phyloP scores from a whole-genome alignment of 257 asterid species.

The Solanum rostratum region DNA sequence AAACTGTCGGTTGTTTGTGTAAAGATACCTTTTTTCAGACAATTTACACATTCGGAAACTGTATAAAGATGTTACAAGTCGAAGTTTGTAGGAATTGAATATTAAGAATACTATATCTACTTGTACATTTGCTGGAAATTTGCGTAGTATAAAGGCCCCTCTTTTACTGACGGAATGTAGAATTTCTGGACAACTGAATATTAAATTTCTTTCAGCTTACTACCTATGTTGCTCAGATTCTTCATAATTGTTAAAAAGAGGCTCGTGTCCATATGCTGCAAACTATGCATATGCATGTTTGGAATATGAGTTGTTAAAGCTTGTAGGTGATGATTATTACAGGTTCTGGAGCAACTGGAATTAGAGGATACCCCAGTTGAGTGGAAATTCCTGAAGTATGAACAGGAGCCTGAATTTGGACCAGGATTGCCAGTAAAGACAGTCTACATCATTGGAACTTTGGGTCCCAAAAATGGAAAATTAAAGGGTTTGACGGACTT shows the following conservation, averaged over 20 bases:
- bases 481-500: constrained; percentile 34
- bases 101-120: not conserved
- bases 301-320: not conserved
- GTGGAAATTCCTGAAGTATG: constrained; percentile 53
- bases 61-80: not conserved
- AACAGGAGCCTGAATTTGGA: constrained; percentile 89
- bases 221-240: not conserved
- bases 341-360: constrained; percentile 51
- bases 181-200: not conserved
- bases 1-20: not conserved
- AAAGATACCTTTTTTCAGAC: not conserved
- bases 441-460: constrained; percentile 42
- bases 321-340: constrained; percentile 13
- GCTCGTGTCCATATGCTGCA: not conserved
- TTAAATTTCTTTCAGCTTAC: not conserved
- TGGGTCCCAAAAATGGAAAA: constrained; percentile 25
- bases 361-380: constrained; percentile 25
- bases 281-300: not conserved
- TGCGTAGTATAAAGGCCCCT: not conserved
- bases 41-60: not conserved
- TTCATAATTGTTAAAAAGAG: not conserved
- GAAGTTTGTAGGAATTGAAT: not conserved
- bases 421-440: constrained; percentile 57
- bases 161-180: not conserved
- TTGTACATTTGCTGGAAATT: not conserved